phyloP scores from a whole-genome alignment of 108 stramenopile species.

The Asterionellopsis glacialis region DNA sequence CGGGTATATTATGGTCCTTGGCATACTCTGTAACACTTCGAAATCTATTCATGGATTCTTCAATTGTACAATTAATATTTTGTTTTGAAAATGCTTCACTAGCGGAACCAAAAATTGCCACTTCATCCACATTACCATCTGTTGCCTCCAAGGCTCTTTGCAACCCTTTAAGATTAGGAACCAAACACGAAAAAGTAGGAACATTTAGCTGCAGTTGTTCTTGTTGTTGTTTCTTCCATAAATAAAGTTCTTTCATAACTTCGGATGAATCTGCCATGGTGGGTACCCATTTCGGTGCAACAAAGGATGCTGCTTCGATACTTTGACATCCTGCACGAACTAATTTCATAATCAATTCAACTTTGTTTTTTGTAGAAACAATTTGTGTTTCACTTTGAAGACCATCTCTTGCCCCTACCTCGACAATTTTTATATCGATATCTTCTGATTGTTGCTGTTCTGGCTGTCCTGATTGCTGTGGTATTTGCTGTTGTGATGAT shows the following conservation, averaged over 20 bases:
- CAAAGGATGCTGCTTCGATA: constrained; percentile 82
- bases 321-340: constrained; percentile 49
- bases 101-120: constrained; percentile 86
- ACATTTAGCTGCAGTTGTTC: constrained; percentile 6
- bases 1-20: constrained; percentile 27
- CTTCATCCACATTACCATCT: constrained; percentile 38
- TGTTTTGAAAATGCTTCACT: constrained; percentile 74
- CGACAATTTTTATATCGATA: constrained; percentile 38
- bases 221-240: constrained; percentile 16
- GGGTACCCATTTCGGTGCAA: constrained; percentile 90
- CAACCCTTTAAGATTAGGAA: constrained; percentile 76
- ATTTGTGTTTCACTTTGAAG: constrained; percentile 69
- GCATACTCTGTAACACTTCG: constrained; percentile 42
- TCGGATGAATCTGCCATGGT: constrained; percentile 73
- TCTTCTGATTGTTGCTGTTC: neutral
- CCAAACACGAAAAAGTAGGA: constrained; percentile 38
- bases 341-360: constrained; percentile 47
- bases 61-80: constrained; percentile 86
- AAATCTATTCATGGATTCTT: constrained; percentile 79
- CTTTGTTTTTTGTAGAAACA: constrained; percentile 52
- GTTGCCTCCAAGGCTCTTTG: constrained; percentile 33
- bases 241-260: constrained; percentile 37
- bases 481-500: no score
- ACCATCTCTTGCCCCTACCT: constrained; percentile 66
- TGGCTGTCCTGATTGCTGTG: no score